A percentile compares a stretch with the other conserved stretches of the same genome.
phyloP scores from a whole-genome alignment of 1,284 basidiomycete species.

The Puccinia horiana region DNA sequence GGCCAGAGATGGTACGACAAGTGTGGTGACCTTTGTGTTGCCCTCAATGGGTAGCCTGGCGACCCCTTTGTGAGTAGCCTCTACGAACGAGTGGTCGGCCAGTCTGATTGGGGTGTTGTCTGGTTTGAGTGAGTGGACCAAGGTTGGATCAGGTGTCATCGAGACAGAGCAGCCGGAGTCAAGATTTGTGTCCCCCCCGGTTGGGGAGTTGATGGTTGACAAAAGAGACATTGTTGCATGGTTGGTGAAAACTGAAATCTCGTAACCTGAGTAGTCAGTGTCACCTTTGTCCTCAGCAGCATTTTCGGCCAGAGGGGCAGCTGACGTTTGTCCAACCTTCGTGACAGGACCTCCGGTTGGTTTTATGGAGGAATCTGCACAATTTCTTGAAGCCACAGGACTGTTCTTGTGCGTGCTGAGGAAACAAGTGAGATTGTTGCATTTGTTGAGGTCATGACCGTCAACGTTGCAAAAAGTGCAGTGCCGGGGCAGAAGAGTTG shows the following conservation, averaged over 20 bases:
- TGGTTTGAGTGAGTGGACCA: not conserved
- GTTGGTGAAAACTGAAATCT: not conserved
- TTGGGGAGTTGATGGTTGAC: not conserved
- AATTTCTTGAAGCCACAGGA: not conserved
- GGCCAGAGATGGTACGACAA: not conserved
- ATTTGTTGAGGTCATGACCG: not conserved
- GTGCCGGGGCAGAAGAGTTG: not conserved
- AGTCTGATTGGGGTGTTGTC: not conserved
- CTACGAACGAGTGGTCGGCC: not conserved
- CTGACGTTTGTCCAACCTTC: not conserved
- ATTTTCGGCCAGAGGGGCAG: not conserved
- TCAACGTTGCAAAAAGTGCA: not conserved
- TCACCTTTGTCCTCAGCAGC: not conserved
- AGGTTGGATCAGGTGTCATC: not conserved
- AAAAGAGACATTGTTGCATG: too few relatives aligned
- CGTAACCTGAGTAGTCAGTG: not conserved
- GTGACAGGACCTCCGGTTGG: not conserved
- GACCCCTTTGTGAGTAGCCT: not conserved
- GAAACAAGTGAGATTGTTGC: not conserved
- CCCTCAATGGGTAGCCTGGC: not conserved
- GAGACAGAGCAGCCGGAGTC: slow-evolving; percentile 12
- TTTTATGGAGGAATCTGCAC: too few relatives aligned
- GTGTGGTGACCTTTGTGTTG: not conserved
- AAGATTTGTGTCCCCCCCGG: not conserved
- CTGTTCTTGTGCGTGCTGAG: not conserved